A percentile compares a stretch with the other conserved stretches of the same genome.
Conservation (phyloP, 2,329 filamentous ascomycete species). For the Hawksworthiomyces lignivorus region DNA sequence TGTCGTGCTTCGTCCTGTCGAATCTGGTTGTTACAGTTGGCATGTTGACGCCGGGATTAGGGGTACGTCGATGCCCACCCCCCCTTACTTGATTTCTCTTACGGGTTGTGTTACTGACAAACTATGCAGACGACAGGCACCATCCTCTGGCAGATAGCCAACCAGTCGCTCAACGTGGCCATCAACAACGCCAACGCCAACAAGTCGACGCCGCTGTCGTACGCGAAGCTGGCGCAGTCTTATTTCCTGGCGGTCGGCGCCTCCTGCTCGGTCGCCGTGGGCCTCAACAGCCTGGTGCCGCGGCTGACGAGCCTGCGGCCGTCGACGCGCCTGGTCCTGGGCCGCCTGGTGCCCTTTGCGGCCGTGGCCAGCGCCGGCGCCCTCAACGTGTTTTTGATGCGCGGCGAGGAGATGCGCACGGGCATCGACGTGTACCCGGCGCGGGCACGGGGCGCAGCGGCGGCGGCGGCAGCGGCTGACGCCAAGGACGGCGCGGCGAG, state of each 20-base stretch:
- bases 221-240: slow-evolving; percentile 73
- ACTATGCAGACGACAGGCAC: slow-evolving; percentile 63
- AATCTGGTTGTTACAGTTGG: slow-evolving; percentile 92
- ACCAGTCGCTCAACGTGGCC: slow-evolving; percentile 96
- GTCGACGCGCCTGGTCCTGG: slow-evolving; percentile 65
- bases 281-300: slow-evolving; percentile 83
- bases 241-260: slow-evolving; percentile 89
- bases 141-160: slow-evolving; percentile 87
- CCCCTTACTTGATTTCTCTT: neutral
- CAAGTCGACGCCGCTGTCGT: slow-evolving; percentile 85
- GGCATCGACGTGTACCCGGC: slow-evolving; percentile 92
- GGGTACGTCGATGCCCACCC: slow-evolving; percentile 34
- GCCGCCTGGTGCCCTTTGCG: slow-evolving; percentile 89
- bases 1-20: slow-evolving; percentile 91
- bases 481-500: no score
- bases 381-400: slow-evolving; percentile 96
- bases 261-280: slow-evolving; percentile 87
- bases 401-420: slow-evolving; percentile 84
- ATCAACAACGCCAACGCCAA: slow-evolving; percentile 98
- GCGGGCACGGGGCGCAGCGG: slow-evolving; percentile 34
- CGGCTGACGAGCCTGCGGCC: slow-evolving; percentile 70
- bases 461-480: neutral
- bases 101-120: slow-evolving; percentile 4
- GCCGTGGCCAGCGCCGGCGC: slow-evolving; percentile 87
- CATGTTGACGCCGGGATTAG: slow-evolving; percentile 88